Base-by-base conservation (phyloP, 257 asterid genomes). In the Penstemon eatonii region DNA sequence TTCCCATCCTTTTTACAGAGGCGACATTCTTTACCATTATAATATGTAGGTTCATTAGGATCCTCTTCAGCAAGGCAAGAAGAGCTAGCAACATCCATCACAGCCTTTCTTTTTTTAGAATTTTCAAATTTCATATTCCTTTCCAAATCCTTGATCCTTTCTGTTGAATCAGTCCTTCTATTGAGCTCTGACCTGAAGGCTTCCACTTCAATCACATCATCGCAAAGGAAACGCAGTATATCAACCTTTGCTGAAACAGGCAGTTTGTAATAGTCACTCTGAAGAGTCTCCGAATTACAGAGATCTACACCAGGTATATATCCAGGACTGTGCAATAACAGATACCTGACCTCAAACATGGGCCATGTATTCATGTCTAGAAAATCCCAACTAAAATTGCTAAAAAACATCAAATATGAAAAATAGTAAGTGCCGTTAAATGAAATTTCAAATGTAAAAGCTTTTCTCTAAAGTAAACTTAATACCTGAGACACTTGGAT, bases 301-400 rank as follows among this genome's bases (percentile, higher is more conserved):
- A 80, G 70, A 74, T 84, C 89, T 74, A 87, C 76, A 73, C 87
- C 91, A 64, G 84, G 86, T 46, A 83, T 80, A 49, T 76, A 66
- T n/a, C 83, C 85, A 76, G 86, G 78, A 63, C 92, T 74, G 33
- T 25, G 33, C 33, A 25, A 25, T 25, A 25, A 25, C 33, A 25
- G 2, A 25, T 25, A 25, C 33, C 89, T 95, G 74, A 84, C 83
- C 82, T 81, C 67, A 83, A 81, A 92, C 72, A 87, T 74, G 56
- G 98, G 96, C 98, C 98, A 92, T 7, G 98, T 89, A 54, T 87
- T 84, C 80, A 84, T 68, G 78, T 92, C 98, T 63, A 92, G 88
- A 78, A 84, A 80, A 78, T 88, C 94, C 98, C 98, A 89, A 63
- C 89, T 80, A 63, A 89, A 92, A 57, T 85, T 83, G 94, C 98